phyloP scores from a whole-genome alignment of 306 rosid genomes.

The Rubus parviflorus region DNA sequence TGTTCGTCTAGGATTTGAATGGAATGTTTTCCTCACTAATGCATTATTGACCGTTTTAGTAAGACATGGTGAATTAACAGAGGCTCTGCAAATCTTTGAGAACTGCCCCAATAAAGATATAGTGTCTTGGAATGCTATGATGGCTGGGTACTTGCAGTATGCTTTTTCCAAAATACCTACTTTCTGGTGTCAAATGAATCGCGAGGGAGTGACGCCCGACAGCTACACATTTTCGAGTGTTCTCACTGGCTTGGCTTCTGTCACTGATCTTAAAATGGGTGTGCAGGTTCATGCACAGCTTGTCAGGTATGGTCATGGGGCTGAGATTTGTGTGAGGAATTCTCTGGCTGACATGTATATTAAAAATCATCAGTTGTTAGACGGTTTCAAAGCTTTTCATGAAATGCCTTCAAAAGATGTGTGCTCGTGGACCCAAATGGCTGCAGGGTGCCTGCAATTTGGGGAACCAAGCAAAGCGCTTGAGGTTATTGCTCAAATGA shows the following conservation, averaged over 20 bases:
- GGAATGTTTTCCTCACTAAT: slow-evolving; percentile 53
- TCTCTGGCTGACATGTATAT: slow-evolving; percentile 67
- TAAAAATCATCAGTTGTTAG: slow-evolving; percentile 48
- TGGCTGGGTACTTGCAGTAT: slow-evolving; percentile 63
- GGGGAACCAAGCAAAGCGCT: slow-evolving; percentile 65
- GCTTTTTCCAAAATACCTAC: slow-evolving; percentile 40
- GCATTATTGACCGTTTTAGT: slow-evolving; percentile 54
- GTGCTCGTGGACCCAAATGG: slow-evolving; percentile 77
- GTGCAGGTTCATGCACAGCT: slow-evolving; percentile 61
- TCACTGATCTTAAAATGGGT: slow-evolving; percentile 52
- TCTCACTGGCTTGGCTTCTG: slow-evolving; percentile 63
- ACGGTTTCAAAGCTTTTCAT: slow-evolving; percentile 60
- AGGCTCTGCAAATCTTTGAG: slow-evolving; percentile 52
- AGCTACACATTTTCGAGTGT: slow-evolving; percentile 56
- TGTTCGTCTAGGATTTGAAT: slow-evolving; percentile 56
- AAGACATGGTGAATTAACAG: slow-evolving; percentile 51
- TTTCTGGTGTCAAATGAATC: slow-evolving; percentile 56
- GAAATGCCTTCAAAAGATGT: slow-evolving; percentile 68
- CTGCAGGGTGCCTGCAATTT: slow-evolving; percentile 59
- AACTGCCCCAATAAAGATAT: slow-evolving; percentile 44
- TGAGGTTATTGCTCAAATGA: slow-evolving; percentile 49
- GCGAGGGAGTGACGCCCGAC: slow-evolving; percentile 48
- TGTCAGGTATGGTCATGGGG: slow-evolving; percentile 60
- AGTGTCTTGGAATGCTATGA: slow-evolving; percentile 72
- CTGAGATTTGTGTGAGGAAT: slow-evolving; percentile 63